Base-by-base conservation (phyloP, 108 stramenopile genomes). In the Chaetoceros muelleri region DNA sequence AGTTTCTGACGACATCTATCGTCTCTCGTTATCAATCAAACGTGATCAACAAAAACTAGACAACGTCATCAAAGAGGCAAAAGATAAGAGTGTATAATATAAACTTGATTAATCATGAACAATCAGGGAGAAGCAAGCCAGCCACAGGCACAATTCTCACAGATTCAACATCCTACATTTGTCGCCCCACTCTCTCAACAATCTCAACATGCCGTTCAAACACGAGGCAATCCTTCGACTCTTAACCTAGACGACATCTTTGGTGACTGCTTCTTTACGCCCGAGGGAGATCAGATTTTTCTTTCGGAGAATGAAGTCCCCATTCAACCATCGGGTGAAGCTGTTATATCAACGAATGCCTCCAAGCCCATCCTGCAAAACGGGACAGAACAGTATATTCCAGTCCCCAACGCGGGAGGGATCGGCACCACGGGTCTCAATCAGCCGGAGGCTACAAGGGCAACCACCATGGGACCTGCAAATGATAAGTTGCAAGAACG, bases 171-270 rank as follows among this genome's bases (percentile, higher is more conserved):
- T 10, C 34, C 34, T 10, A 40, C 34, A 10, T 40, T 40, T 40
- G 34, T 40, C 8, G 34, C 34, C 5, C 34, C 34, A 5, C 34
- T 40, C 13, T 40, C 34, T 10, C 34, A 40, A 40, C 13, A 5
- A 40, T 10, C 34, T 10, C 34, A 40, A 40, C 34, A 40, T 27
- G 80, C 80, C 7, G 80, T 83, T n/a, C 75, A 78, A 46, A 51
- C 79, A n/a, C 75, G 78, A 22, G 84, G 84, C 44, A 81, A 72
- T 18, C 80, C 88, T 7, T 62, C 88, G 3, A 81, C 82, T 0
- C 67, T 93, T 28, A 87, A 87, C 55, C 71, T 93, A 51, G 91
- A 93, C 65, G 91, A 93, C 58, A 87, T 93, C 28, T 93, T 93
- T 62, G 85, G 85, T 28, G 91, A 93, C 58, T 85, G 85, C 61